phyloP scores from a whole-genome alignment of 306 rosid species.

The Fragaria vesca region DNA sequence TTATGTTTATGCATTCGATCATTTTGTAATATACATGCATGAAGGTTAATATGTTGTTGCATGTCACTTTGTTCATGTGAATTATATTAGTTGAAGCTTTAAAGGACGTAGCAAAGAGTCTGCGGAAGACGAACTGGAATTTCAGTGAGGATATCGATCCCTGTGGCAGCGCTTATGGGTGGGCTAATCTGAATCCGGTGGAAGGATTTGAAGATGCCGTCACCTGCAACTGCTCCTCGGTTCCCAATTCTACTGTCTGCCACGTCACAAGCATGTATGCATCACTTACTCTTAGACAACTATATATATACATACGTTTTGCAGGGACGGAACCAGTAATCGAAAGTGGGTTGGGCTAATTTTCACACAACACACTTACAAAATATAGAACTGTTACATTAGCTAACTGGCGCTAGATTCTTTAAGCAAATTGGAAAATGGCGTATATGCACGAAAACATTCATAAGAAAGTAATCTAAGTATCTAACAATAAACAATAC shows the following conservation, averaged over 20 bases:
- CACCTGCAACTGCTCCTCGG: slow-evolving; percentile 39
- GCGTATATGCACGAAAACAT: too few relatives aligned
- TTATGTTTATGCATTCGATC: neutral
- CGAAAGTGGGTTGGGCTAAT: too few relatives aligned
- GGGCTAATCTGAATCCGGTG: slow-evolving; percentile 23
- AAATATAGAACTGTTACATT: too few relatives aligned
- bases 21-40: too few relatives aligned
- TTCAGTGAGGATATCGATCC: slow-evolving; percentile 39
- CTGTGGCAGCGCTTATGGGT: slow-evolving; percentile 39
- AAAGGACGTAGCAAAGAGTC: slow-evolving; percentile 34
- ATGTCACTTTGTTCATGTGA: neutral
- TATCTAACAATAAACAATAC: too few relatives aligned
- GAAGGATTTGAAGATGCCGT: slow-evolving; percentile 28
- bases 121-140: slow-evolving; percentile 56
- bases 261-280: slow-evolving; percentile 59
- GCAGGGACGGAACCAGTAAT: too few relatives aligned
- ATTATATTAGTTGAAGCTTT: slow-evolving; percentile 37
- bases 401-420: too few relatives aligned
- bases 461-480: too few relatives aligned
- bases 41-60: neutral
- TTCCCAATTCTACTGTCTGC: slow-evolving; percentile 28
- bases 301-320: too few relatives aligned
- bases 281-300: neutral
- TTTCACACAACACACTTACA: too few relatives aligned
- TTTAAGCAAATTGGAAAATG: too few relatives aligned